Conservation (phyloP, 805 yeast species). For the Starmerella floris region DNA sequence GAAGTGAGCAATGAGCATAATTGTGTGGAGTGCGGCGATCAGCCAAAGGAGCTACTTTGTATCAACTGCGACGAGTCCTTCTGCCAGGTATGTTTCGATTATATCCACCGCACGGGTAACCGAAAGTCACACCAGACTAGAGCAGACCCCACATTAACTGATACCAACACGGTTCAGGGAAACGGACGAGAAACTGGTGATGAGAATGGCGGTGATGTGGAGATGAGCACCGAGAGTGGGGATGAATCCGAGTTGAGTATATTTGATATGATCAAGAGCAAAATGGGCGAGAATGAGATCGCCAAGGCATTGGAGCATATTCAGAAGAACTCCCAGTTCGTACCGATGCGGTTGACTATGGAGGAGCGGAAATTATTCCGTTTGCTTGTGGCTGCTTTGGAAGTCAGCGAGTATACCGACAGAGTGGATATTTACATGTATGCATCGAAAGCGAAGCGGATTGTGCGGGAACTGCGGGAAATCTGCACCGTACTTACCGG, state of each 20-base stretch:
- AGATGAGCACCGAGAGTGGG: no score
- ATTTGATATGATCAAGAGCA: constrained; percentile 1
- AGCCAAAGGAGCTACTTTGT: constrained; percentile 54
- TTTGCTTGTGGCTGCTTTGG: constrained; percentile 59
- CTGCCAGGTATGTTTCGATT: constrained; percentile 55
- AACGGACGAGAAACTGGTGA: background rate
- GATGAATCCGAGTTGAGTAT: constrained; percentile 14
- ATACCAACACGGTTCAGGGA: background rate
- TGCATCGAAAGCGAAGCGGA: constrained; percentile 54
- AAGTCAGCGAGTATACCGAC: constrained; percentile 70
- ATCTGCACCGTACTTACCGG: constrained; percentile 72
- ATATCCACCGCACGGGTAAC: constrained; percentile 55
- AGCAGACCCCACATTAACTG: background rate
- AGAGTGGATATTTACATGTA: constrained; percentile 58
- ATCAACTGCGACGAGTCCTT: constrained; percentile 50
- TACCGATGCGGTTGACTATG: constrained; percentile 54
- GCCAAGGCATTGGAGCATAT: constrained; percentile 8
- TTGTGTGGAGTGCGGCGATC: constrained; percentile 63
- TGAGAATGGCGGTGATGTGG: background rate
- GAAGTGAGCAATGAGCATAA: constrained; percentile 20
- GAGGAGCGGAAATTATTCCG: constrained; percentile 59
- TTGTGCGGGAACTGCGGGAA: constrained; percentile 57
- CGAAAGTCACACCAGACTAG: constrained; percentile 23
- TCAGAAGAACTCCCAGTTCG: constrained; percentile 35
- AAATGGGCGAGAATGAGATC: background rate